phyloP scores from a whole-genome alignment of 345 rosid genomes.

The Boechera stricta region DNA sequence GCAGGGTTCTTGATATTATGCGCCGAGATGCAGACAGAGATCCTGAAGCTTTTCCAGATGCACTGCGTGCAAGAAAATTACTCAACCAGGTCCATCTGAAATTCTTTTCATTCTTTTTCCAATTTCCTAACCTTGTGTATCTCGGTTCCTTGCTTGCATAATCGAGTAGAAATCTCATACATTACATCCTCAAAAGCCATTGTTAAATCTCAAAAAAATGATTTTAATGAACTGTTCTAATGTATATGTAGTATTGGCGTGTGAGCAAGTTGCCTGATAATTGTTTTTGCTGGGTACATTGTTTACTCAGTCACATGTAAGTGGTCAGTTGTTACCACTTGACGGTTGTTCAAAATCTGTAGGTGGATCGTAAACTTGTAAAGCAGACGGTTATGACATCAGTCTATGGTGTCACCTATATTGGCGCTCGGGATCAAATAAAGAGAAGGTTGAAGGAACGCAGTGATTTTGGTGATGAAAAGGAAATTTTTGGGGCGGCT shows the following conservation, averaged over 20 bases:
- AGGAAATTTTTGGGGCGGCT: slow-evolving; percentile 65
- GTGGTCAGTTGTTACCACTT: slow-evolving; percentile 36
- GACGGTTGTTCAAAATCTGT: slow-evolving; percentile 41
- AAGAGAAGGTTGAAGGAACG: slow-evolving; percentile 94
- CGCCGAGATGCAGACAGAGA: slow-evolving; percentile 80
- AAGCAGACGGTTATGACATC: slow-evolving; percentile 99
- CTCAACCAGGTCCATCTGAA: slow-evolving; percentile 64
- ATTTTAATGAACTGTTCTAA: slow-evolving; percentile 4
- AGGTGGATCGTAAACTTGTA: slow-evolving; percentile 99
- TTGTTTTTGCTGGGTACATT: slow-evolving; percentile 21
- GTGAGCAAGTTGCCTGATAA: slow-evolving; percentile 26
- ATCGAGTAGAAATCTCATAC: slow-evolving; percentile 18
- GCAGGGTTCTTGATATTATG: slow-evolving; percentile 87
- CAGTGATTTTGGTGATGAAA: slow-evolving; percentile 60
- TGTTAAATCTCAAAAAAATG: slow-evolving; percentile 19
- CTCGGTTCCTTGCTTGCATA: slow-evolving; percentile 30
- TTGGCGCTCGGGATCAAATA: slow-evolving; percentile 97
- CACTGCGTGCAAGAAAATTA: slow-evolving; percentile 66
- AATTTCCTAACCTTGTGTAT: slow-evolving; percentile 12
- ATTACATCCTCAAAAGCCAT: background rate
- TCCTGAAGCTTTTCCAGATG: slow-evolving; percentile 72
- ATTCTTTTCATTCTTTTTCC: background rate
- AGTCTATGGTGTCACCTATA: slow-evolving; percentile 95
- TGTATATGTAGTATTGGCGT: slow-evolving; percentile 20
- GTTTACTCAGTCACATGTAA: slow-evolving; percentile 33